Conservation (phyloP, 2,329 filamentous ascomycete species). For the Phyllosticta citribraziliensis region DNA sequence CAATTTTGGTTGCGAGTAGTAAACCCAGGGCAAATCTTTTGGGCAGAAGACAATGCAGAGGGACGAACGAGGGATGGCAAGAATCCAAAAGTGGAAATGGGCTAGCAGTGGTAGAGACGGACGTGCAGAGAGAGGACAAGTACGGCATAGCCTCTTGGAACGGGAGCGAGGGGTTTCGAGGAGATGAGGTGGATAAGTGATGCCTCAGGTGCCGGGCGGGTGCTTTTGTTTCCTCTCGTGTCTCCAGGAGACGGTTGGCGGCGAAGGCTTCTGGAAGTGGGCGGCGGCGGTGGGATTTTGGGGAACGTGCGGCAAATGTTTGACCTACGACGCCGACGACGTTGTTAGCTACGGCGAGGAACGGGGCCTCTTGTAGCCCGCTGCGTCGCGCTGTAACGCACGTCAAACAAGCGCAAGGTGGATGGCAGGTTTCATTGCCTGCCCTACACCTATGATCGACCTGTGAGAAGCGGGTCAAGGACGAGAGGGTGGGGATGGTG, state of each 20-base stretch:
- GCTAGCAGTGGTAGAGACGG: neutral
- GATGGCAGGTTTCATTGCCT: constrained; percentile 6
- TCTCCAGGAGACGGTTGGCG: neutral
- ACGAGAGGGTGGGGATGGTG: neutral
- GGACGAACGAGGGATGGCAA: neutral
- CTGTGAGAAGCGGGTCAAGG: neutral
- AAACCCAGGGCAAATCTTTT: neutral
- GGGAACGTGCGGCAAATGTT: neutral
- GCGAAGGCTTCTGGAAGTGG: neutral
- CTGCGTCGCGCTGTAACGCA: constrained; percentile 5
- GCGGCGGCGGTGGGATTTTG: neutral
- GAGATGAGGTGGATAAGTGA: neutral
- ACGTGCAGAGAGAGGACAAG: neutral
- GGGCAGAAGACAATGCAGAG: neutral
- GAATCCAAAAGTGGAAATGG: neutral
- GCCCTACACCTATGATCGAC: constrained; percentile 2
- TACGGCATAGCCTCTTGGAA: neutral
- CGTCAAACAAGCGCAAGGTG: constrained; percentile 7
- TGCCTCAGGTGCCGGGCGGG: neutral
- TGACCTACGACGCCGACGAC: neutral
- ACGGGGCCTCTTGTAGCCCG: constrained; percentile 4
- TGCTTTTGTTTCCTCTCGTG: neutral
- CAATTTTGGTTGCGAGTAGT: neutral
- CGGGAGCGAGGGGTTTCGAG: neutral
- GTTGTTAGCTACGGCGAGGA: neutral